A percentile compares a stretch with the other conserved stretches of the same genome.
phyloP scores from a whole-genome alignment of 306 rosid species.

The Inga oerstediana region DNA sequence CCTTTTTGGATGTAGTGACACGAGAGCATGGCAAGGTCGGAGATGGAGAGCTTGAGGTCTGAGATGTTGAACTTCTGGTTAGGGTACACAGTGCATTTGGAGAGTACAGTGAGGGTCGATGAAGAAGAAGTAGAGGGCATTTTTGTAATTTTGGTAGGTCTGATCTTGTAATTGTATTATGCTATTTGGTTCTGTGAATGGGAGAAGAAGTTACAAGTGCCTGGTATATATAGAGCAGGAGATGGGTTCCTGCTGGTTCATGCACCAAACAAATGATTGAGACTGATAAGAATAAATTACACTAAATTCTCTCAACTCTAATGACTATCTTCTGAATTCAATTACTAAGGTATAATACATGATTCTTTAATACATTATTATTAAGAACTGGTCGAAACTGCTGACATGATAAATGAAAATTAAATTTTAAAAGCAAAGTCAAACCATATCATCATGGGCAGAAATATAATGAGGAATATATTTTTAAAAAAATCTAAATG shows the following conservation, averaged over 20 bases:
- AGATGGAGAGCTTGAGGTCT: slow-evolving; percentile 82
- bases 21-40: slow-evolving; percentile 92
- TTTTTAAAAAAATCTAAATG: background rate
- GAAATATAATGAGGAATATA: too few relatives aligned
- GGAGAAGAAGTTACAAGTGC: background rate
- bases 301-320: background rate
- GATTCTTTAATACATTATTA: too few relatives aligned
- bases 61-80: slow-evolving; percentile 50
- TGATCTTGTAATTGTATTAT: too few relatives aligned
- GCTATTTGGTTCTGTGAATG: slow-evolving; percentile 27
- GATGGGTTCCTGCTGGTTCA: slow-evolving; percentile 3
- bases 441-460: too few relatives aligned
- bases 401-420: too few relatives aligned
- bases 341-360: background rate
- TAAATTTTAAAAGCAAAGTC: too few relatives aligned
- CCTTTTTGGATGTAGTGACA: slow-evolving; percentile 97
- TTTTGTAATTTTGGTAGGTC: background rate
- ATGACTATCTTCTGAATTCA: background rate
- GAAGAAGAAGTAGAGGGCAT: slow-evolving; percentile 43
- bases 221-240: slow-evolving; percentile 21
- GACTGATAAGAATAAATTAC: background rate
- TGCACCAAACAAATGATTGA: slow-evolving; percentile 6
- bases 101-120: slow-evolving; percentile 36
- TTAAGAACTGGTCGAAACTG: too few relatives aligned
- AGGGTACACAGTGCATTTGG: slow-evolving; percentile 66